Evolutionary conservation across 768 basidiomycete species (phyloP).

Genomic region (Auricularia heimuer): DNA sequence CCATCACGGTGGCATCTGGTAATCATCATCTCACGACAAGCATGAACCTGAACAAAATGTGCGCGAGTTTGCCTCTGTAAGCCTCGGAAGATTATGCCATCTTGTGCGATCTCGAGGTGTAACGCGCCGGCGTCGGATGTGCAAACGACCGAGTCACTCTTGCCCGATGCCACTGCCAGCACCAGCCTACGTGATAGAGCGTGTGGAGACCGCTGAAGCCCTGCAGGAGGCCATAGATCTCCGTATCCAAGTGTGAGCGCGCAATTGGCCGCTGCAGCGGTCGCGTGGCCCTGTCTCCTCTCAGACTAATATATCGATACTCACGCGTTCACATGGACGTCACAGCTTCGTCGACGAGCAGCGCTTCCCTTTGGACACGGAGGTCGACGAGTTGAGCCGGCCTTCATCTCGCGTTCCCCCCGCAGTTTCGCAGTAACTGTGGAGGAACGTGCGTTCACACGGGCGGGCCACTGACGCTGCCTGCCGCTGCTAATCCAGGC

Average conservation of each 20-base stretch:
- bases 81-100: background rate
- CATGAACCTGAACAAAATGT: too few species aligned
- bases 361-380: conserved; percentile 60
- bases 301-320: background rate
- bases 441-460: too few species aligned
- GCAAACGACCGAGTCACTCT: background rate
- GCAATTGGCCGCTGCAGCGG: background rate
- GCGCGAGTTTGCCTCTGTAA: too few species aligned
- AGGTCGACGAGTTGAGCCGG: conserved; percentile 53
- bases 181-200: background rate
- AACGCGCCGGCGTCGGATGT: background rate
- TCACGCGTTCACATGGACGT: background rate
- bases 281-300: too few species aligned
- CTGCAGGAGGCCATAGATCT: background rate
- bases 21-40: too few species aligned
- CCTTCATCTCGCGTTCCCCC: too few species aligned
- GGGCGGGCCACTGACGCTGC: too few species aligned
- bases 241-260: background rate
- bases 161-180: background rate
- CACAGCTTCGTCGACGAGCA: conserved; percentile 48
- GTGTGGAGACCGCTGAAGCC: background rate
- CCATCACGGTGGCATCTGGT: background rate
- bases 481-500: background rate
- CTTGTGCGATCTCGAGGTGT: background rate
- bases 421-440: too few species aligned